These are phyloP conservation scores for Rehmannia glutinosa DNA, from an alignment of 257 asterid genomes.

Conservation along the genomic window DNA sequence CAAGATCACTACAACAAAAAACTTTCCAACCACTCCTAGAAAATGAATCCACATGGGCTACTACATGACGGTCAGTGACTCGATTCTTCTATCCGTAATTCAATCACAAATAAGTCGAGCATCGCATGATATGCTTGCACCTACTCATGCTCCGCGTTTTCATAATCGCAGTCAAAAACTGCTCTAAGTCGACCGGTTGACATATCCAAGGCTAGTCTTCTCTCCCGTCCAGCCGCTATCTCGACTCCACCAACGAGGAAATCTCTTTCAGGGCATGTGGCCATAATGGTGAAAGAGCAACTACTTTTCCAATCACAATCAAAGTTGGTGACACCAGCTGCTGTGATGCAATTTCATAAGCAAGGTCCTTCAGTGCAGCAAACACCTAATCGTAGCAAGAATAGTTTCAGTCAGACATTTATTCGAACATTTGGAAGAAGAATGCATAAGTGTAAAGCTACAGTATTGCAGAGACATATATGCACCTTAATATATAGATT, in stretches of 20 bases:
- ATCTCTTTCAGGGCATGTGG: slow-evolving; percentile 26
- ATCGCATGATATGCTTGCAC: background rate
- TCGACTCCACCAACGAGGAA: slow-evolving; percentile 32
- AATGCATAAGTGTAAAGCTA: too few species aligned
- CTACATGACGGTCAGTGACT: background rate
- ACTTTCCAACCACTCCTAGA: background rate
- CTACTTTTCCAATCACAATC: slow-evolving; percentile 70
- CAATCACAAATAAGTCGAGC: background rate
- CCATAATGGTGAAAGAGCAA: slow-evolving; percentile 76
- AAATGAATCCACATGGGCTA: background rate
- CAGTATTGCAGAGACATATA: too few species aligned
- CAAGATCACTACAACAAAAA: background rate
- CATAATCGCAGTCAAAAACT: background rate
- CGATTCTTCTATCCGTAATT: background rate
- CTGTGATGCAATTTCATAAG: slow-evolving; percentile 44
- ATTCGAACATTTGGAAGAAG: background rate
- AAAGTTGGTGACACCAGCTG: slow-evolving; percentile 68
- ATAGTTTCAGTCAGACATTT: background rate
- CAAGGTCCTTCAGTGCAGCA: slow-evolving; percentile 55
- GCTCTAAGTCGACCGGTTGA: background rate
- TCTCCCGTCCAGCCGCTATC: slow-evolving; percentile 18
- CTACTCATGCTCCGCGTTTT: too few species aligned
- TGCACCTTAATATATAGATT: too few species aligned
- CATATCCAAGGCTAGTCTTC: background rate
- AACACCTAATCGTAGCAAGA: slow-evolving; percentile 41